Percentiles rank a stretch among this genome's conserved stretches.
phyloP scores from a whole-genome alignment of 805 yeast genomes.

The Scheffersomyces ergatensis region DNA sequence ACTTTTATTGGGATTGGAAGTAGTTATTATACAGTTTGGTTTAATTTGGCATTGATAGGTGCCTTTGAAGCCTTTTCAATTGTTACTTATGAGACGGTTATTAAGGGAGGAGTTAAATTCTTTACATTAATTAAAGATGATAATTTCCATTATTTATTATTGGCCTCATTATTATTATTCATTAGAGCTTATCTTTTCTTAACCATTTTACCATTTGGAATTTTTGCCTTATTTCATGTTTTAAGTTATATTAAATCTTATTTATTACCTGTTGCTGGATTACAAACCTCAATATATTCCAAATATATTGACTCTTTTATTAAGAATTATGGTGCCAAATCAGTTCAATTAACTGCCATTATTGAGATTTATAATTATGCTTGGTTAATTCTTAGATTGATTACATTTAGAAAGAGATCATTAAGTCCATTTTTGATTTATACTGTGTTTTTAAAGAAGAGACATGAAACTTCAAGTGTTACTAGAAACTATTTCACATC shows the following conservation, averaged over 20 bases:
- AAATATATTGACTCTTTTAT: conserved; percentile 41
- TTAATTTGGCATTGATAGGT: conserved; percentile 59
- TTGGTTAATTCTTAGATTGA: conserved; percentile 47
- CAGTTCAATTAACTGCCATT: conserved; percentile 38
- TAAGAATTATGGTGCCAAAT: conserved; percentile 31
- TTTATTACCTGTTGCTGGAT: conserved; percentile 60
- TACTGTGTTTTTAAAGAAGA: conserved; percentile 65
- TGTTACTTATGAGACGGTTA: conserved; percentile 57
- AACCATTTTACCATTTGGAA: conserved; percentile 68
- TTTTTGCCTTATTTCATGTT: conserved; percentile 81
- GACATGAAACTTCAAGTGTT: conserved; percentile 73
- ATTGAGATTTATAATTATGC: conserved; percentile 43
- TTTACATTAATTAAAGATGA: conserved; percentile 44
- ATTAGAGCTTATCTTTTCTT: conserved; percentile 59
- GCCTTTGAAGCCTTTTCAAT: conserved; percentile 74
- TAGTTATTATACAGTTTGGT: conserved; percentile 36
- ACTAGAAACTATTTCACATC: conserved; percentile 67
- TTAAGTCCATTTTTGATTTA: conserved; percentile 56
- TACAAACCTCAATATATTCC: conserved; percentile 25
- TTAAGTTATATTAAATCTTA: conserved; percentile 65
- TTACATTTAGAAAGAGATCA: conserved; percentile 62
- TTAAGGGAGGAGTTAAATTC: conserved; percentile 24
- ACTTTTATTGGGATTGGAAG: conserved; percentile 30
- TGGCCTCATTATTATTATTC: conserved; percentile 46
- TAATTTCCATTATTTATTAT: conserved; percentile 69